Base-by-base conservation (phyloP, 495 filamentous ascomycete genomes). In the Trichoderma asperelloides region DNA sequence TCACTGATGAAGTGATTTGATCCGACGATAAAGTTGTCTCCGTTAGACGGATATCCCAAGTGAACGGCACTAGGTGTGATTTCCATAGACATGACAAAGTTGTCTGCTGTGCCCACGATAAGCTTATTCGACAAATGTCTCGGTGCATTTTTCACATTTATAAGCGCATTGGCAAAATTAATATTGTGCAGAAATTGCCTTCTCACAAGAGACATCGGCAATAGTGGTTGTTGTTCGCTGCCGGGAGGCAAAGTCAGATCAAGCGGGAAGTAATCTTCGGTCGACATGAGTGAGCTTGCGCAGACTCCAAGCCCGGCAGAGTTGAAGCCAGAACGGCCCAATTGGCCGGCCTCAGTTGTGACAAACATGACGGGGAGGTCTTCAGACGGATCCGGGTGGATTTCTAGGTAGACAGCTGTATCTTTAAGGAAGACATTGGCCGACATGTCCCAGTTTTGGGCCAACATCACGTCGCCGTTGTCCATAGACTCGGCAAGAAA, bases 401-500 rank as follows among this genome's bases (percentile, higher is more conserved):
- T 65, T 60, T 76, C 72, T 25, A 76, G 71, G 21, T 70, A 71
- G 23, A 76, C 68, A 27, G 71, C 69, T 9, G 64, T 30, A 47
- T 76, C 71, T 28, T 69, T 66, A 23, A 63, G 57, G 15, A 62
- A 71, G 18, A 76, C 69, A 45, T 67, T 70, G 28, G 68, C 49
- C 16, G 70, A 73, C 67, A 74, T 76, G 62, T 76, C 74, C 74
- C 72, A 76, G 63, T 76, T 76, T 57, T 76, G 74, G n/a, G 66
- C 64, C 18, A 64, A 70, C 33, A 71, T 67, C 1, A 68, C 67
- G 63, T 69, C 67, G 13, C 74, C 69, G 30, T 60, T 39, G 12
- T 28, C 55, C 8, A 71, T 73, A 12, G 70, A 51, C 47, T 51
- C 47, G 18, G 47, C 47, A 51, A 51, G 47, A 23, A 51, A 51